A percentile compares a stretch with the other conserved stretches of the same genome.
Evolutionary conservation across 1,284 basidiomycete species (phyloP).

Genomic region (Cystobasidium slooffiae): DNA sequence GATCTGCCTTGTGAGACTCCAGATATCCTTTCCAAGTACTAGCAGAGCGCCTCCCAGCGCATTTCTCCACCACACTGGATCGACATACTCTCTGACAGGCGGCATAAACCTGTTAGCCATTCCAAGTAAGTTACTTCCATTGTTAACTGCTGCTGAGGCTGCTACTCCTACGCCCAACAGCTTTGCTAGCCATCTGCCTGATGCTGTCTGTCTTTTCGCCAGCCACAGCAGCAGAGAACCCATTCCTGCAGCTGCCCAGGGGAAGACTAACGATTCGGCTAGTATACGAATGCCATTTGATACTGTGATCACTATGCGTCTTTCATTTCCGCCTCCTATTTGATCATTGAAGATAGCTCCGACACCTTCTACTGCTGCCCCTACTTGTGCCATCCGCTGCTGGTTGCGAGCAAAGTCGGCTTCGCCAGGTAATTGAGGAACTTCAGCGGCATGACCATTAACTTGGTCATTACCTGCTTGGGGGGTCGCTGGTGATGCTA

Average conservation of each 20-base stretch:
- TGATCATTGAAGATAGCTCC: constrained; percentile 17
- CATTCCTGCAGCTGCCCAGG: constrained; percentile 26
- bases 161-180: constrained; percentile 29
- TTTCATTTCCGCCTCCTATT: constrained; percentile 4
- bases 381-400: not conserved
- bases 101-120: constrained; percentile 28
- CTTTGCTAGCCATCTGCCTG: constrained; percentile 24
- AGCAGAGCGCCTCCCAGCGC: constrained; percentile 48
- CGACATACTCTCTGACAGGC: constrained; percentile 40
- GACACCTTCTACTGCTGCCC: constrained; percentile 22
- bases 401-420: constrained; percentile 38
- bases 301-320: constrained; percentile 33
- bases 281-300: constrained; percentile 31
- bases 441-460: constrained; percentile 33
- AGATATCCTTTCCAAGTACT: constrained; percentile 46
- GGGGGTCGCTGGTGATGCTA: constrained; percentile 42
- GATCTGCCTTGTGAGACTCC: constrained; percentile 43
- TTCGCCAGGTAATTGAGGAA: constrained; percentile 22
- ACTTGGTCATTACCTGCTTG: constrained; percentile 41
- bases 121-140: not conserved
- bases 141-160: not conserved
- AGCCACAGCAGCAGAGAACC: constrained; percentile 27
- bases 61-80: constrained; percentile 52
- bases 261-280: constrained; percentile 34
- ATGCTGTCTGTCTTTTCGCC: constrained; percentile 21